Percentiles rank a stretch among this genome's conserved stretches.
These are phyloP conservation scores for Ormosia emarginata DNA, from an alignment of 306 rosid species.

Conservation along the genomic window DNA sequence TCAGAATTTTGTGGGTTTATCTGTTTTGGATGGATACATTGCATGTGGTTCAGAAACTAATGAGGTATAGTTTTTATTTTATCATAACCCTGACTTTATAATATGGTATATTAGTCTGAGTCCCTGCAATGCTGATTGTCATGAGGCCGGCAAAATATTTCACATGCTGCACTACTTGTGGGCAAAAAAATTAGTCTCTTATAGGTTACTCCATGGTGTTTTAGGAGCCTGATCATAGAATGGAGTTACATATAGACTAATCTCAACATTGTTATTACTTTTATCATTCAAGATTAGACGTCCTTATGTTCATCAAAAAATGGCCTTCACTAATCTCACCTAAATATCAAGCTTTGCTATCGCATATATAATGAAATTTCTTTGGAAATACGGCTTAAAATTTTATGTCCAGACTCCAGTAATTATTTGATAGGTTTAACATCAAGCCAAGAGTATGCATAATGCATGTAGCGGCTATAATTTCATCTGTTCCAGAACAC, in stretches of 20 bases:
- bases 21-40: slow-evolving; percentile 62
- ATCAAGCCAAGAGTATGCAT: neutral
- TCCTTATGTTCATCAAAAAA: neutral
- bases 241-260: neutral
- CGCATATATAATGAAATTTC: neutral
- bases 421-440: neutral
- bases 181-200: neutral
- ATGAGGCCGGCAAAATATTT: neutral
- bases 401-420: neutral
- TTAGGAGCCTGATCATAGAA: slow-evolving; percentile 2
- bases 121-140: neutral
- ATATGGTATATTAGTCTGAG: neutral
- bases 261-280: neutral
- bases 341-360: neutral
- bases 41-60: slow-evolving; percentile 81
- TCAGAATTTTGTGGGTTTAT: slow-evolving; percentile 76
- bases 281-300: neutral
- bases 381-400: neutral
- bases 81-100: neutral
- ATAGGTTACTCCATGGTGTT: neutral
- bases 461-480: neutral
- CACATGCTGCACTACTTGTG: neutral
- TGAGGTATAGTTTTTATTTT: slow-evolving; percentile 44
- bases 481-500: neutral
- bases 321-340: neutral